phyloP scores from a whole-genome alignment of 2,329 filamentous ascomycete species.

The Nectriaceae sp. region DNA sequence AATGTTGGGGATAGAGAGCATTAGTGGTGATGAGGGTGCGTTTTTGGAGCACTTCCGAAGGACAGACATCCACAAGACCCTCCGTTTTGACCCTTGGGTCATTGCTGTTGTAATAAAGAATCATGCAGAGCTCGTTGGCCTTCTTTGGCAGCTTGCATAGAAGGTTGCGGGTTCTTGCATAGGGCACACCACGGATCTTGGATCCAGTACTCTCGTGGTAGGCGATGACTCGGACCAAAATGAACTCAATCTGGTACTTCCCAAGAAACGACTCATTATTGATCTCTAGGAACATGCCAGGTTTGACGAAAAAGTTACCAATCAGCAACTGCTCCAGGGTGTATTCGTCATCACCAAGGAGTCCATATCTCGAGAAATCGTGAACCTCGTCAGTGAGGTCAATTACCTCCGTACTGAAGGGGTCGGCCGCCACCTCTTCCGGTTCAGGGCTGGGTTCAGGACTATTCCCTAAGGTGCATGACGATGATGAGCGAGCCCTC shows the following conservation, averaged over 20 bases:
- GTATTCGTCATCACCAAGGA: constrained; percentile 25
- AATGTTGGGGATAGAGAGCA: constrained; percentile 42
- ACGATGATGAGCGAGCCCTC: constrained; percentile 14
- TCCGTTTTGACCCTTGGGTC: constrained; percentile 15
- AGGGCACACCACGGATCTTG: constrained; percentile 41
- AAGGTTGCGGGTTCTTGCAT: constrained; percentile 37
- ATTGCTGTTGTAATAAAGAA: constrained; percentile 42
- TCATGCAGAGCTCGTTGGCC: constrained; percentile 44
- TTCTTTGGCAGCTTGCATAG: constrained; percentile 40
- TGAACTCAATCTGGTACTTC: constrained; percentile 33
- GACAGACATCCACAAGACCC: constrained; percentile 43
- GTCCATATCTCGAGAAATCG: constrained; percentile 4
- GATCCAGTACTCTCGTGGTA: constrained; percentile 20
- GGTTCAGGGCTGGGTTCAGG: constrained; percentile 2
- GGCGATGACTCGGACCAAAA: constrained; percentile 47
- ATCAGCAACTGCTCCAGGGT: constrained; percentile 18
- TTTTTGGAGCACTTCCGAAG: constrained; percentile 39
- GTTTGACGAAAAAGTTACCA: constrained; percentile 12
- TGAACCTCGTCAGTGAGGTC: constrained; percentile 35
- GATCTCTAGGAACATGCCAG: constrained; percentile 33
- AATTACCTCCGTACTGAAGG: constrained; percentile 31
- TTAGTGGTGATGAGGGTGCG: constrained; percentile 59
- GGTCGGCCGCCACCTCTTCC: neutral
- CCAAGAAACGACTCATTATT: constrained; percentile 17
- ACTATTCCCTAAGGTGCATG: constrained; percentile 25